Conservation (phyloP, 1,139 yeast species). For the Hemisphaericaspora xylofermentans region DNA sequence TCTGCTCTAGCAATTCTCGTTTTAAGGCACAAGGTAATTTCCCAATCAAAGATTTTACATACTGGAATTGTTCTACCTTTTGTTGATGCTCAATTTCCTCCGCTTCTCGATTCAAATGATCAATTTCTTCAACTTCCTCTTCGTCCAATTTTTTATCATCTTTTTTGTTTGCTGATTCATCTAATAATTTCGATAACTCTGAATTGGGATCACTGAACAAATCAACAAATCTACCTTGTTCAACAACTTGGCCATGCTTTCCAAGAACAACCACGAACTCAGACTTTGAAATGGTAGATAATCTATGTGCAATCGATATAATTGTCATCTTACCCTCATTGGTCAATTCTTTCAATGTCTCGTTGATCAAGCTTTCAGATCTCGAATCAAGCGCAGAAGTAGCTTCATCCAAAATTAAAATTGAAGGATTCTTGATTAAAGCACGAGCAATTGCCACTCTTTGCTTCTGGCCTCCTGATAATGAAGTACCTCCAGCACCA, state of each 20-base stretch:
- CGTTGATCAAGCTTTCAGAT: slow-evolving; percentile 66
- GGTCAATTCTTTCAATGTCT: slow-evolving; percentile 54
- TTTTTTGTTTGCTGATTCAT: slow-evolving; percentile 32
- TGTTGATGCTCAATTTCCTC: slow-evolving; percentile 23
- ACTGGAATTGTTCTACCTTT: slow-evolving; percentile 27
- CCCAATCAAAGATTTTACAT: slow-evolving; percentile 34
- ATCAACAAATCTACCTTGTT: slow-evolving; percentile 42
- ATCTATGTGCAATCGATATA: slow-evolving; percentile 87
- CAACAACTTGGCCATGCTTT: slow-evolving; percentile 43
- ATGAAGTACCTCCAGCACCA: slow-evolving; percentile 57
- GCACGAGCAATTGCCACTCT: slow-evolving; percentile 88
- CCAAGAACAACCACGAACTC: slow-evolving; percentile 59
- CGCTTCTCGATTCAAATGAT: slow-evolving; percentile 27
- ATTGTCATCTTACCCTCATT: slow-evolving; percentile 70
- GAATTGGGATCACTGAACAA: slow-evolving; percentile 44
- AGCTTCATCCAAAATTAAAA: slow-evolving; percentile 72
- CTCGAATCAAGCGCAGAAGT: slow-evolving; percentile 78
- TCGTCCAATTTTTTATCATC: slow-evolving; percentile 22
- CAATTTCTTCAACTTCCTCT: slow-evolving; percentile 24
- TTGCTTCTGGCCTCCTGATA: slow-evolving; percentile 88
- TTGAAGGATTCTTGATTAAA: slow-evolving; percentile 59
- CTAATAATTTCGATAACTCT: slow-evolving; percentile 45
- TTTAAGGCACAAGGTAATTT: slow-evolving; percentile 39
- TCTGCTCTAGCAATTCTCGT: slow-evolving; percentile 30
- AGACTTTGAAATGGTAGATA: slow-evolving; percentile 67